Evolutionary conservation across 768 basidiomycete genomes (phyloP), one percentile per base, ranked within the genome.

Genomic region (Boletellus emodensis): DNA sequence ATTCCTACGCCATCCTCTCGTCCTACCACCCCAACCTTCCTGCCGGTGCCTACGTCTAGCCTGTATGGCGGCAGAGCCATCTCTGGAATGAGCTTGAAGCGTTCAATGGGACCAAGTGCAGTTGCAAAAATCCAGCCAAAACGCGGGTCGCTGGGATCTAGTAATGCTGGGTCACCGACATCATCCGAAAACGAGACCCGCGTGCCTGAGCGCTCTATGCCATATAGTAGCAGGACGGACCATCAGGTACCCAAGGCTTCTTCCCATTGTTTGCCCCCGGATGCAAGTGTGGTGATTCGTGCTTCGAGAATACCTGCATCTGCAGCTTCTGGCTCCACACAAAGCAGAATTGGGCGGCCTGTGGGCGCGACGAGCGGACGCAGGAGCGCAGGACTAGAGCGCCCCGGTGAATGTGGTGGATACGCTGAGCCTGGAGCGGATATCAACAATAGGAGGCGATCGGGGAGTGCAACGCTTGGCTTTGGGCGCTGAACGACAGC

Each of bases 1-100:
- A 79, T 87, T 43, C 76, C 83, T 10, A 82, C 85, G 4, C 79
- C 86, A 15, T 71, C 76, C 5, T 87, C 86, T 35, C 81, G 88
- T 2, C 88, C 88, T 9, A 66, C 83, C 18, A 87, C 88, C 20
- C 88, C 88, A 9, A 88, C 87, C 15, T 84, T 85, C 59, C 73
- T 90, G 22, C 87, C 87, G n/a, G 56, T 88, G 28, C 84, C 87
- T 3, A 75, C 80, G 22, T 68, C 74, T 24, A 71, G 78, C 35
- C 51, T 80, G 20, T 79, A 81, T 52, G 61, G 71, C n/a, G 70
- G 71, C 30, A 60, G 71, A 39, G 28, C 49, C 28, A 44, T 44
- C 24, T 39, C 72, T 18, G 75, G 75, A 11, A 65, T 68, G 28
- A 77, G 78, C 3, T 60, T 80, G 51, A 89, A 87, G 66, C 79